These are phyloP conservation scores for Neofusicoccum cordaticola DNA, from an alignment of 2,329 filamentous ascomycete species.

Conservation along the genomic window DNA sequence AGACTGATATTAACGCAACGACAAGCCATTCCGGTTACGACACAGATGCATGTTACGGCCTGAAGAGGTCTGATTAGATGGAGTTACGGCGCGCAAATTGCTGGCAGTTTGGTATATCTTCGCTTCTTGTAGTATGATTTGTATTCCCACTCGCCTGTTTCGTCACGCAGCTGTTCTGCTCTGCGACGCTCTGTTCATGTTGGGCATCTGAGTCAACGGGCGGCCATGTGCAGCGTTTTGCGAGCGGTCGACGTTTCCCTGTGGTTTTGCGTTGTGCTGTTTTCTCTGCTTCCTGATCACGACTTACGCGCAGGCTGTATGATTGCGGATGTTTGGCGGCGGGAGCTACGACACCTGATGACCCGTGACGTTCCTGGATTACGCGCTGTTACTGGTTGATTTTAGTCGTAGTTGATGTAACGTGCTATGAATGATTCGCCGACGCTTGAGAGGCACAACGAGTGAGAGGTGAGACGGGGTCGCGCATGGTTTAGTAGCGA, in stretches of 20 bases:
- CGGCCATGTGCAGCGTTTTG: not conserved
- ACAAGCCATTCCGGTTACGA: not conserved
- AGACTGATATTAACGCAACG: not conserved
- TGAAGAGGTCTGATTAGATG: not conserved
- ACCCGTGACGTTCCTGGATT: not conserved
- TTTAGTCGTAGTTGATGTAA: not conserved
- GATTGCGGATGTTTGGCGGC: not conserved
- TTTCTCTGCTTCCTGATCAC: not conserved
- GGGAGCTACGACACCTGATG: not conserved
- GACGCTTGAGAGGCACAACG: not conserved
- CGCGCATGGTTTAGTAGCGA: not conserved
- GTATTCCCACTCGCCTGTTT: not conserved
- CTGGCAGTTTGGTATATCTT: not conserved
- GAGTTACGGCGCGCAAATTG: not conserved
- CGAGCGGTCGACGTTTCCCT: not conserved
- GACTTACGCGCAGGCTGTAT: not conserved
- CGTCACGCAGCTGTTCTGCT: not conserved
- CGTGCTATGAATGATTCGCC: not conserved
- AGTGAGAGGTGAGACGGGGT: not conserved
- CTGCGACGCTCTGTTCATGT: not conserved
- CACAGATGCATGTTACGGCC: not conserved
- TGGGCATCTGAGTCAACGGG: not conserved
- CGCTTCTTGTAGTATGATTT: not conserved
- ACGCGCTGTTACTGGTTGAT: not conserved
- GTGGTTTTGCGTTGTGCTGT: not conserved